Base-by-base conservation (phyloP, 345 rosid genomes). In the Euphorbia pulcherrima region DNA sequence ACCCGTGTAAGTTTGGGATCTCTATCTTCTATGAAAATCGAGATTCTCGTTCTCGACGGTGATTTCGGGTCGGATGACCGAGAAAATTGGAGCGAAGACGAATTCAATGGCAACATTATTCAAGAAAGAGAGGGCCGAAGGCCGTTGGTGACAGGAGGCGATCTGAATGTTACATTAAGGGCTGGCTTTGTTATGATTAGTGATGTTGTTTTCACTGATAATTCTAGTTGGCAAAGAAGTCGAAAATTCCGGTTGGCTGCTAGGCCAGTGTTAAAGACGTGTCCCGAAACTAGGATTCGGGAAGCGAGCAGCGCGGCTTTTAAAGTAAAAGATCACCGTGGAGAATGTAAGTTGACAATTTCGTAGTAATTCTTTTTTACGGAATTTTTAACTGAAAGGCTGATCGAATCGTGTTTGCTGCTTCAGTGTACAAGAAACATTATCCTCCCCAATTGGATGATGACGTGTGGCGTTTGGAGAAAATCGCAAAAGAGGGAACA, bases 101-200 rank as follows among this genome's bases (percentile, higher is more conserved):
- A 75, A 23, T 89, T 91, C 77, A 66, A 23, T 33, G 79, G 81
- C 24, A 74, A 55, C 20, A 63, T 91, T 61, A 75, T 88, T 33
- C 83, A 76, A 2, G 79, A 85, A 76, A 80, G 99, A 8, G 84
- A 85, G 14, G 95, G 96, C 3, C 84, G 73, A 72, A 81, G 85
- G 67, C 96, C 99, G 0, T 40, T 94, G 59, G 72, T 94, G 26
- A 79, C 87, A 0, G 99, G 99, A 0, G 99, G 99, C 26, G 92
- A 84, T 23, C 70, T 75, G 21, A 77, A 53, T 20, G 2, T 88
- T 26, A 72, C 77, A 0, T 65, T 94, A 44, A 68, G 56, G 60
- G 64, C 70, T 47, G 97, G 99, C 27, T 79, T 77, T 2, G 95
- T 82, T 30, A 24, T 40, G 11, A 33, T 91, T 3, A 72, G 74